Evolutionary conservation across 2,329 filamentous ascomycete genomes (phyloP).

Genomic region (Fusarium fujikuroi): DNA sequence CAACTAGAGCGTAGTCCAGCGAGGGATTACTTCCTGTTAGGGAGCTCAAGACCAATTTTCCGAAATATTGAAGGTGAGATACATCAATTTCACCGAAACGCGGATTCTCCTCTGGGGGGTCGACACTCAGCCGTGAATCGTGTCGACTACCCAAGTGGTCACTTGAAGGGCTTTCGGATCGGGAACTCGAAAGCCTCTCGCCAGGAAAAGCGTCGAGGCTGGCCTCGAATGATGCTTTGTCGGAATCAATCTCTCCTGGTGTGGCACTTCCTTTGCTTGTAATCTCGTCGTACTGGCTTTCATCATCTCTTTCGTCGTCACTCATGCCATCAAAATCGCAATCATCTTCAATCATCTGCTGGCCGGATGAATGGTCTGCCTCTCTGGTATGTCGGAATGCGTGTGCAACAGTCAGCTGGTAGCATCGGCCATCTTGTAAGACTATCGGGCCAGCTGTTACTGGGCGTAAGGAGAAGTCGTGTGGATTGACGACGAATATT

Average conservation of each 20-base stretch:
- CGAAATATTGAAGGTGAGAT: background rate
- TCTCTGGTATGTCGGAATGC: rapidly evolving
- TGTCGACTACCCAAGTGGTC: rapidly evolving
- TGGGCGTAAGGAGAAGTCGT: background rate
- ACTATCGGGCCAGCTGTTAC: rapidly evolving
- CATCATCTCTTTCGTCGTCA: rapidly evolving
- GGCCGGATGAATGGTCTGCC: rapidly evolving
- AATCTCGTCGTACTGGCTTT: rapidly evolving
- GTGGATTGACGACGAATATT: rapidly evolving
- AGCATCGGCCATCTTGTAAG: rapidly evolving
- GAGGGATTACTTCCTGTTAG: rapidly evolving
- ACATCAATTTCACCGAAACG: rapidly evolving
- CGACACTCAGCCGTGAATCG: rapidly evolving
- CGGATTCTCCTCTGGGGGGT: rapidly evolving
- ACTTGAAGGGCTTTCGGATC: rapidly evolving
- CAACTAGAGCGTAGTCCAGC: background rate
- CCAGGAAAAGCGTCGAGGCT: background rate
- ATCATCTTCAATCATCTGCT: background rate
- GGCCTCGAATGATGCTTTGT: background rate
- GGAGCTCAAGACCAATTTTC: rapidly evolving
- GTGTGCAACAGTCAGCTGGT: background rate
- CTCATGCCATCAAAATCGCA: background rate
- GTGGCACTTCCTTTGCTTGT: background rate
- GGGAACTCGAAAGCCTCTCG: rapidly evolving
- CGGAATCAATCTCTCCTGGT: rapidly evolving